A percentile compares a stretch with the other conserved stretches of the same genome.
Conservation (phyloP, 192 early-diverging fungal genomes). For the Gigaspora rosea region DNA sequence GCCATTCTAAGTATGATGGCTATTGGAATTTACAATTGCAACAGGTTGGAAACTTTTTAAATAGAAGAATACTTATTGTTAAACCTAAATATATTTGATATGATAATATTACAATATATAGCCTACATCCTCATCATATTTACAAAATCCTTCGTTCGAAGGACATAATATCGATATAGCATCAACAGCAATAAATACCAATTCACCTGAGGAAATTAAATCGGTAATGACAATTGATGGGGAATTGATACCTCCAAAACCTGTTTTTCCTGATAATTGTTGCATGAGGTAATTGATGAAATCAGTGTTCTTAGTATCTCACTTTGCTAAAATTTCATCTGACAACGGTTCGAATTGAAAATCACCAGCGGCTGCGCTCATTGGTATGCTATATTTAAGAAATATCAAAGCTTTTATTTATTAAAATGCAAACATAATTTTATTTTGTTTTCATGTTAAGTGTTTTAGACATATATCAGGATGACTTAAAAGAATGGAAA, state of each 20-base stretch:
- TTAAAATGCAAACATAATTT: too few relatives aligned
- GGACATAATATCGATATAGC: background rate
- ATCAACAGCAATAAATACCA: background rate
- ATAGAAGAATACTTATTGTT: background rate
- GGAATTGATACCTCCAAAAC: slow-evolving; percentile 19
- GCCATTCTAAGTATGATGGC: background rate
- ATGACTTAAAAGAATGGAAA: slow-evolving; percentile 19
- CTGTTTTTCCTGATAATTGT: slow-evolving; percentile 27
- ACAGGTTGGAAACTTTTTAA: background rate
- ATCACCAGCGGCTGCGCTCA: slow-evolving; percentile 7
- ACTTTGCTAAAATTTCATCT: too few relatives aligned
- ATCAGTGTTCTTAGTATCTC: background rate
- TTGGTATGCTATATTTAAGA: slow-evolving; percentile 6
- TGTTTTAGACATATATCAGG: slow-evolving; percentile 28
- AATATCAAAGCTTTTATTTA: too few relatives aligned
- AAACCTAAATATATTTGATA: background rate
- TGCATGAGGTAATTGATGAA: slow-evolving; percentile 16
- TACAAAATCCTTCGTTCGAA: background rate
- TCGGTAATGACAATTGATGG: slow-evolving; percentile 9
- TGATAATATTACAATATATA: background rate
- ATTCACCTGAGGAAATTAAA: background rate
- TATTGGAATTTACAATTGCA: slow-evolving; percentile 16
- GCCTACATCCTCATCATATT: background rate
- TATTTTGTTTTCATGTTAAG: background rate
- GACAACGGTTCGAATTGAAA: background rate